Conservation (phyloP, 208 protist species). For the Kentomonas sorsogonicus region DNA sequence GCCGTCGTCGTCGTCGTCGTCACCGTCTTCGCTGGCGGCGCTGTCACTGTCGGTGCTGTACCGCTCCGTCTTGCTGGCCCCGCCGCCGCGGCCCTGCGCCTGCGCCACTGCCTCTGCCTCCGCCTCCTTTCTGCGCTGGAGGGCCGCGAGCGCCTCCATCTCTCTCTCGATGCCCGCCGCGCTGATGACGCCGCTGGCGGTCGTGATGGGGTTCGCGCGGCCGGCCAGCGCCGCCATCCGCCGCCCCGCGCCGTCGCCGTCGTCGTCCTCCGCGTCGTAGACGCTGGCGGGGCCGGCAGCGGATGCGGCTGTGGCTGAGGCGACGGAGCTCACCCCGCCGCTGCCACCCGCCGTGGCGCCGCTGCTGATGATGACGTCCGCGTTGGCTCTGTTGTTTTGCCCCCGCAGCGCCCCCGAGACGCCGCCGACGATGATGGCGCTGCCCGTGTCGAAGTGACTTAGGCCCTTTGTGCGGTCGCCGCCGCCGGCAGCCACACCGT, state of each 20-base stretch:
- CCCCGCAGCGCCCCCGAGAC: too few species aligned
- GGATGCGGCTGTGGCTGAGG: not conserved
- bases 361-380: too few species aligned
- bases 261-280: constrained; percentile 23
- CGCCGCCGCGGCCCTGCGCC: constrained; percentile 4
- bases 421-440: too few species aligned
- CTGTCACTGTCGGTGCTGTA: not conserved
- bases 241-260: constrained; percentile 16
- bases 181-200: constrained; percentile 52
- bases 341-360: too few species aligned
- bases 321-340: too few species aligned
- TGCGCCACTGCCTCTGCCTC: constrained; percentile 19
- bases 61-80: not conserved
- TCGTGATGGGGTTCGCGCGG: constrained; percentile 14
- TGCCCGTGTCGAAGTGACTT: too few species aligned
- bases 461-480: too few species aligned
- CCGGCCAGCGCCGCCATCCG: constrained; percentile 9
- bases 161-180: constrained; percentile 70
- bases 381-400: too few species aligned
- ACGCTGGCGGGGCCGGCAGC: not conserved
- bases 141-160: constrained; percentile 58
- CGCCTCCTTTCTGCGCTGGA: constrained; percentile 19
- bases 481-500: too few species aligned
- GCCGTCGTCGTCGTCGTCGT: constrained; percentile 11
- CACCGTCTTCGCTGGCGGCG: constrained; percentile 15